phyloP scores from a whole-genome alignment of 352 stramenopile genomes.

The Phytopythium kandeliae region DNA sequence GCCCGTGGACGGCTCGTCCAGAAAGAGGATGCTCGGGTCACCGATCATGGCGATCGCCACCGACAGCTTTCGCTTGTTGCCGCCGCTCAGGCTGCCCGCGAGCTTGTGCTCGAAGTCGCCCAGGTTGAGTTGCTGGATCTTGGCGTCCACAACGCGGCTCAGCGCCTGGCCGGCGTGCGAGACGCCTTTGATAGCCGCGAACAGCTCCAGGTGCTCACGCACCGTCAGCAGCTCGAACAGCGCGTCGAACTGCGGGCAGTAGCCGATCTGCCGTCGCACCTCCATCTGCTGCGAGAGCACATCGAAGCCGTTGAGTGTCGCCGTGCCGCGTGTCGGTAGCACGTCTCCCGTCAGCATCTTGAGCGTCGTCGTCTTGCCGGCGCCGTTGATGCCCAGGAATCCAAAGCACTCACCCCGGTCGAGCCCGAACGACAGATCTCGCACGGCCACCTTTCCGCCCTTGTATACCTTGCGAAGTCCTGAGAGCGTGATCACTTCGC shows the following conservation, averaged over 20 bases:
- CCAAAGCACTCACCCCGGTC: conserved; percentile 89
- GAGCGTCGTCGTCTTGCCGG: conserved; percentile 93
- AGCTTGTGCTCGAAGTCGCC: conserved; percentile 69
- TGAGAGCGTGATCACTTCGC: conserved; percentile 37
- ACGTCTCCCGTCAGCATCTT: conserved; percentile 91
- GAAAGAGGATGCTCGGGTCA: conserved; percentile 78
- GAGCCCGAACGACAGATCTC: conserved; percentile 69
- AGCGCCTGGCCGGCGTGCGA: conserved; percentile 73
- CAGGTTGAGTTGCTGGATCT: conserved; percentile 78
- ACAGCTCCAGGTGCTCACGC: conserved; percentile 86
- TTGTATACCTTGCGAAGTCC: conserved; percentile 73
- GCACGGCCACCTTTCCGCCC: conserved; percentile 67
- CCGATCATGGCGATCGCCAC: conserved; percentile 93
- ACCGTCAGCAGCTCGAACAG: conserved; percentile 82
- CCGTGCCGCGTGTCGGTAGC: conserved; percentile 30
- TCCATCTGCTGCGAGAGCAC: conserved; percentile 54
- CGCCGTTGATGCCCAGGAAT: conserved; percentile 92
- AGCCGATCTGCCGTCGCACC: conserved; percentile 72
- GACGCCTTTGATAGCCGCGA: conserved; percentile 88
- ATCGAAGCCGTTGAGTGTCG: conserved; percentile 37
- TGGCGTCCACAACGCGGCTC: conserved; percentile 20
- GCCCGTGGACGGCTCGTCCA: conserved; percentile 87
- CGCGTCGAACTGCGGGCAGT: conserved; percentile 89
- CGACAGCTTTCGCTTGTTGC: conserved; percentile 91
- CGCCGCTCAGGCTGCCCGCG: conserved; percentile 65